These are phyloP conservation scores for Chlamydomonas incerta DNA, from an alignment of 139 green algal genomes.

Conservation along the genomic window DNA sequence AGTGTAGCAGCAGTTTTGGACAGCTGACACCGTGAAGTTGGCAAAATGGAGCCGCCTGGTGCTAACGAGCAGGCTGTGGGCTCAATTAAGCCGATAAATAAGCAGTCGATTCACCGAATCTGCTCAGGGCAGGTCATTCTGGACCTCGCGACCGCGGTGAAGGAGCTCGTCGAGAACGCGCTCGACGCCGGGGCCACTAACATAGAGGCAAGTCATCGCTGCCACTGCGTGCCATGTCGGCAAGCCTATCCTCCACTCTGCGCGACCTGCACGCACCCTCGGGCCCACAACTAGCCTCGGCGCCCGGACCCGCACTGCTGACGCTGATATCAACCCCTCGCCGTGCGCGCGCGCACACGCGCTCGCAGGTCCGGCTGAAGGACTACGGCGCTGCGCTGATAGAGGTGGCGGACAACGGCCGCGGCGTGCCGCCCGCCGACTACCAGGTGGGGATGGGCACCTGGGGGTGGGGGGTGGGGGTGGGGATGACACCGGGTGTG, in stretches of 20 bases:
- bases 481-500: too few relatives aligned
- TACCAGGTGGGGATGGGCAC: constrained; percentile 45
- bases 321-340: too few relatives aligned
- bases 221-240: too few relatives aligned
- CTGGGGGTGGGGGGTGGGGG: too few relatives aligned
- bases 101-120: constrained; percentile 78
- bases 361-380: constrained; percentile 83
- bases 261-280: too few relatives aligned
- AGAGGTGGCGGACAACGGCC: constrained; percentile 96
- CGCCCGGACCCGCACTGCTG: too few relatives aligned
- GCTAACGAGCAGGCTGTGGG: not conserved
- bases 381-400: constrained; percentile 91
- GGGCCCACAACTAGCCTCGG: too few relatives aligned
- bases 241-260: too few relatives aligned
- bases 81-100: constrained; percentile 77
- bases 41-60: too few relatives aligned
- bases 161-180: constrained; percentile 97
- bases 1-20: too few relatives aligned
- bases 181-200: constrained; percentile 93
- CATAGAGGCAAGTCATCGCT: constrained; percentile 92
- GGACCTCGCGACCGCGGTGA: constrained; percentile 87
- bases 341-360: too few relatives aligned
- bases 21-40: too few relatives aligned
- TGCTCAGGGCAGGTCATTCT: constrained; percentile 94
- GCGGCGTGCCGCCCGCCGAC: constrained; percentile 79